Conservation (phyloP, 306 rosid genomes). For the Elaeagnus macrophylla region DNA sequence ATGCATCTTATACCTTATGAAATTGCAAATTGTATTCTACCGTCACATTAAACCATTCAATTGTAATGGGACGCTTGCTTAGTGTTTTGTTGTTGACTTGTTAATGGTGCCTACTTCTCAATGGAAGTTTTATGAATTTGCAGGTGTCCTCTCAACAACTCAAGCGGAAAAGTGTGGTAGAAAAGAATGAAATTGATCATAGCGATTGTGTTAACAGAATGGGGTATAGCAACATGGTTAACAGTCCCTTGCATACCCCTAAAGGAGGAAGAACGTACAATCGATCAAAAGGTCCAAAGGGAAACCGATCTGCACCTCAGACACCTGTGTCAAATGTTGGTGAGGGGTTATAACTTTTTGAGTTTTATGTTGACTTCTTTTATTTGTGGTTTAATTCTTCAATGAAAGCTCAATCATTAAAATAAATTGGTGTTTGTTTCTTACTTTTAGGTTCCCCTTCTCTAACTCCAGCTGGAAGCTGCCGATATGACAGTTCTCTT, state of each 20-base stretch:
- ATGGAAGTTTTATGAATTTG: conserved; percentile 8
- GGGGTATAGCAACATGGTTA: conserved; percentile 32
- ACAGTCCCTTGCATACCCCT: conserved; percentile 71
- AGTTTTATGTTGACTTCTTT: conserved; percentile 2
- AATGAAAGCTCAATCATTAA: conserved; percentile 2
- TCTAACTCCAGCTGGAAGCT: conserved; percentile 82
- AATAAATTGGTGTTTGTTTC: conserved; percentile 11
- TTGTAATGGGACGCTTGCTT: background rate
- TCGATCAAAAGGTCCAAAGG: conserved; percentile 60
- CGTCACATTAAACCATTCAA: background rate
- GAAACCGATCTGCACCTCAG: conserved; percentile 55
- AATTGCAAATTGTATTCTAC: background rate
- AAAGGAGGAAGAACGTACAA: conserved; percentile 66
- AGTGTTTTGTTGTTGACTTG: conserved; percentile 2
- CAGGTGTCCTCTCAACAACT: conserved; percentile 43
- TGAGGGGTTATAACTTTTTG: conserved; percentile 20
- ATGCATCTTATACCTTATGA: background rate
- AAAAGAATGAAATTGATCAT: conserved; percentile 38
- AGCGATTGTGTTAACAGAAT: conserved; percentile 45
- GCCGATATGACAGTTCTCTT: conserved; percentile 94
- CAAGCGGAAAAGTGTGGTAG: conserved; percentile 47
- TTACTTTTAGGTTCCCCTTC: conserved; percentile 64
- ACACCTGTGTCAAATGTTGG: conserved; percentile 76
- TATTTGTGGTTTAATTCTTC: background rate
- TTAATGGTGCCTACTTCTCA: background rate